Evolutionary conservation across 768 basidiomycete species (phyloP), one percentile per base, ranked within the genome.

Genomic region (Xerocomus brunneocitrinus): DNA sequence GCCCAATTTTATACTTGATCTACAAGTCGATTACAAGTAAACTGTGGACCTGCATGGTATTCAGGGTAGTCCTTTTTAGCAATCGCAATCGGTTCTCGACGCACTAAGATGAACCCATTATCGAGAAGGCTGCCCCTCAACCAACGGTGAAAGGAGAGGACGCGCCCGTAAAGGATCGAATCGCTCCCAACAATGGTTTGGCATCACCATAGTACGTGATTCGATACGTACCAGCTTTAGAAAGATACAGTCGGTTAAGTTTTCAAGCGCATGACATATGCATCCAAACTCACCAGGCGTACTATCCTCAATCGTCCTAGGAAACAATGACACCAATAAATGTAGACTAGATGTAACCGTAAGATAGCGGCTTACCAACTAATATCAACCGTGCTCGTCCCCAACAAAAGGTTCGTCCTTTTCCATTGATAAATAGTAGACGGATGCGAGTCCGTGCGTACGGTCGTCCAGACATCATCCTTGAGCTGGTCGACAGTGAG

Each of bases 371-470:
- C 63, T 42, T 66, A 85, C 86, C 87, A 89, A 41, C 81, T 77
- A 52, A 89, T 73, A 42, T 79, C 79, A 31, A 88, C 85, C 5
- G 77, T 79, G 62, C 85, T 87, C 16, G 77, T 81, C 7, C 80
- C 84, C 39, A 81, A 65, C 49, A 82, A 79, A 2, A 73, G 74
- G 67, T 67, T 84, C 12, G 75, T 80, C 67, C 85, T 75, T 24
- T 61, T 67, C 89, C 89, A 90, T 53, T 75, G 73, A 61, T 79
- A 89, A 19, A 74, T 76, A 1, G 88, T 89, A 4, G 85, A 89
- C 30, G 87, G 87, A 66, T 90, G 88, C 19, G 89, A 89, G 68
- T 91, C 89, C 13, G 85, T 82, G 48, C 82, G 76, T 32, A 85
- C 79, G 0, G 76, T 63, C 54, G 55, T 71, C 87, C 86, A 91